Percentiles rank a stretch among this genome's conserved stretches.
Evolutionary conservation across 2,329 filamentous ascomycete genomes (phyloP).

Genomic region (Cladorrhinum sp.): DNA sequence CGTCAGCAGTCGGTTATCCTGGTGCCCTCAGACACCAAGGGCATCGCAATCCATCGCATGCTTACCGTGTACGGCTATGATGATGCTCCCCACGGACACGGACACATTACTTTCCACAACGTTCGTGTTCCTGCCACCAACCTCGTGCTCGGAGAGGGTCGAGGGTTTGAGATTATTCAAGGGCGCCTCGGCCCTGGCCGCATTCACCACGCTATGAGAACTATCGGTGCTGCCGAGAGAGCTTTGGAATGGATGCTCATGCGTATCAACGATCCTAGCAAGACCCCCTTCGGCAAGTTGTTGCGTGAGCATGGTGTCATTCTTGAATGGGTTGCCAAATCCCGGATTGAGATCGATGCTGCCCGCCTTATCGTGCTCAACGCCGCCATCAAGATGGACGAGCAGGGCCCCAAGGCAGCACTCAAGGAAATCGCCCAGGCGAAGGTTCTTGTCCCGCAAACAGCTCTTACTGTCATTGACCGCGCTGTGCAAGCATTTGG

Average conservation of each 20-base stretch:
- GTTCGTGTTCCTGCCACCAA: constrained; percentile 81
- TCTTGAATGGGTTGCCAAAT: constrained; percentile 90
- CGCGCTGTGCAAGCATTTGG: constrained; percentile 91
- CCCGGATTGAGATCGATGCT: constrained; percentile 89
- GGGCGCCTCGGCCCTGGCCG: constrained; percentile 91
- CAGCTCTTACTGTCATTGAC: constrained; percentile 84
- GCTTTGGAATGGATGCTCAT: constrained; percentile 94
- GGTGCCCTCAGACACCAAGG: constrained; percentile 75
- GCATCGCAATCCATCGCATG: constrained; percentile 93
- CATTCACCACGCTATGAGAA: constrained; percentile 97
- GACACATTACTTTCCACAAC: constrained; percentile 84
- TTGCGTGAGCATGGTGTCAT: constrained; percentile 89
- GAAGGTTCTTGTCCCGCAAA: constrained; percentile 85
- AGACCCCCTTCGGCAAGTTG: constrained; percentile 87
- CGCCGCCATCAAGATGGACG: constrained; percentile 92
- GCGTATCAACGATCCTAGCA: constrained; percentile 85
- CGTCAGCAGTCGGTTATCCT: constrained; percentile 90
- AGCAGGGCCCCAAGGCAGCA: constrained; percentile 80
- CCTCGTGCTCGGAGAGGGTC: constrained; percentile 88
- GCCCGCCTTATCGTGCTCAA: constrained; percentile 88
- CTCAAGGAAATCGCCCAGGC: constrained; percentile 93
- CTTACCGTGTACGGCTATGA: constrained; percentile 93
- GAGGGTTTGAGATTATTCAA: constrained; percentile 98
- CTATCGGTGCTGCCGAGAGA: constrained; percentile 85
- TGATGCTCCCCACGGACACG: constrained; percentile 97